Base-by-base conservation (phyloP, 208 protist species). In the Tritrichomonas musculus region DNA sequence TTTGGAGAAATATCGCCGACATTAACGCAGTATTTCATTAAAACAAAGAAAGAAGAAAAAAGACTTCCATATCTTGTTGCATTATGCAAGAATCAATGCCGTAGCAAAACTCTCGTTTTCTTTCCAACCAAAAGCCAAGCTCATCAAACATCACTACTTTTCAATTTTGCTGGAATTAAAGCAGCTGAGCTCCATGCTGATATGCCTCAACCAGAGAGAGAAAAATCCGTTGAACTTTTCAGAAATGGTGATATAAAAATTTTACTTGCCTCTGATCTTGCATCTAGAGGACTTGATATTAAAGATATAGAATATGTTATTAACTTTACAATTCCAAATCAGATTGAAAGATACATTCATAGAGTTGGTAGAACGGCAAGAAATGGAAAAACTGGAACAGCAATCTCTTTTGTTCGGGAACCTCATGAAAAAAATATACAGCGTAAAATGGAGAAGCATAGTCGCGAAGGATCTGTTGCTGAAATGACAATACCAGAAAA, bases 341-440 rank as follows among this genome's bases (percentile, higher is more conserved):
- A 95, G 27, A 92, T 95, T 1, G 96, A 98, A 69, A 96, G 98
- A 94, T 99, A 99, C 95, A 96, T 99, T 94, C 98, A 99, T 96
- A 96, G 98, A 96, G 98, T 98, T 96, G 98, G 98, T 53, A 94
- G 97, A 47, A 97, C 96, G 30, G 97, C 95, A 22, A 92, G 97
- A 88, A 96, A 96, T n/a, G 97, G 96, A 39, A 94, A 92, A 1
- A 95, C 95, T 57, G 96, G 96, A 69, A 95, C 93, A 0, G 94
- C 95, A 17, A 94, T 95, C 57, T 94, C 95, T 41, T 94, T 97
- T 14, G 11, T 47, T 72, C 33, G 25, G 1, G 55, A 64, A 44
- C n/a, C 50, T 30, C 27, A 92, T 53, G 88, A 92, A 49, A 69
- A 72, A 41, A 3, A 64, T 1, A 49, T 72, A 13, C 50, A 69